These are phyloP conservation scores for Claviceps fusiformis DNA, from an alignment of 2,329 filamentous ascomycete genomes.

Conservation along the genomic window DNA sequence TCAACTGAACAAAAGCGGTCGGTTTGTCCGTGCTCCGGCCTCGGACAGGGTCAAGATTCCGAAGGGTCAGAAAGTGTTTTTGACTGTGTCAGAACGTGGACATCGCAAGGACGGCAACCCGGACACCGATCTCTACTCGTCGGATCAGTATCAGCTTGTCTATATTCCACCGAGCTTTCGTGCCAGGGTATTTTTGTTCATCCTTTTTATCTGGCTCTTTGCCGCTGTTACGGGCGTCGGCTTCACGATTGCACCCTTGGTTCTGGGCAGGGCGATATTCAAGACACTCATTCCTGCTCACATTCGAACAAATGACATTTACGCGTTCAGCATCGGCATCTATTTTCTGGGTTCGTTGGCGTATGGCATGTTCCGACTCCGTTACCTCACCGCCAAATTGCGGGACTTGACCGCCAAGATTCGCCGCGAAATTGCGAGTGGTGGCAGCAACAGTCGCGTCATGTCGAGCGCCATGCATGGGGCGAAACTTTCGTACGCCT, in stretches of 20 bases:
- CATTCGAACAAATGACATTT: conserved; percentile 80
- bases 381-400: conserved; percentile 21
- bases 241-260: conserved; percentile 72
- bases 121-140: conserved; percentile 37
- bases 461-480: conserved; percentile 18
- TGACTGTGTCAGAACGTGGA: conserved; percentile 52
- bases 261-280: conserved; percentile 72
- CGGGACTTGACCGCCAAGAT: conserved; percentile 16
- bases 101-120: conserved; percentile 48
- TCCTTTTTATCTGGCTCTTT: conserved; percentile 84
- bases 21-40: conserved; percentile 81
- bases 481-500: conserved; percentile 55
- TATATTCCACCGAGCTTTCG: conserved; percentile 81
- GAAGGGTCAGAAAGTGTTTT: conserved; percentile 68
- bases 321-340: conserved; percentile 84
- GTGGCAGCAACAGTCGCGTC: conserved; percentile 13
- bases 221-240: conserved; percentile 76
- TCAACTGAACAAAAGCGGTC: conserved; percentile 55
- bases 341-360: conserved; percentile 60
- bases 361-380: conserved; percentile 46
- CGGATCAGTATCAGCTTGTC: conserved; percentile 53
- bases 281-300: conserved; percentile 56
- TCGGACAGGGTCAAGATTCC: conserved; percentile 92
- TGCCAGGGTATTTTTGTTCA: conserved; percentile 68
- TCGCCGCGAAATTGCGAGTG: conserved; percentile 11